These are phyloP conservation scores for Cutaneotrichosporon cavernicola DNA, from an alignment of 1,284 basidiomycete genomes.

Conservation along the genomic window DNA sequence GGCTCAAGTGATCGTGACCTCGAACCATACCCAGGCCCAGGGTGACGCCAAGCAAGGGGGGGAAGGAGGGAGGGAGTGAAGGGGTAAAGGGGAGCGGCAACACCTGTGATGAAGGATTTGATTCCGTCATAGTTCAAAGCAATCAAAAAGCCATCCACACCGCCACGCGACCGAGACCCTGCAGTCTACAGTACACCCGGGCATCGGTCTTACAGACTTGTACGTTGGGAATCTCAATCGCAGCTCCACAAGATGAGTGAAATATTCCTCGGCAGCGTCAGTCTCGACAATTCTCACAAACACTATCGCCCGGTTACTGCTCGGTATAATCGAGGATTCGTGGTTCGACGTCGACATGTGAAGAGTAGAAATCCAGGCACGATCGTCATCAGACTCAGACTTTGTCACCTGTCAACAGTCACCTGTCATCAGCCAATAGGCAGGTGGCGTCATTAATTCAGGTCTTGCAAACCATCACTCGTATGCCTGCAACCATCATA, in stretches of 20 bases:
- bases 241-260: background rate
- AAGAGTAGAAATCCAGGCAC: background rate
- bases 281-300: background rate
- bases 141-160: no score
- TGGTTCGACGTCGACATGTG: background rate
- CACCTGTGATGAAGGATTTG: no score
- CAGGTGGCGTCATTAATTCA: background rate
- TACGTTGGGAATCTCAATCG: no score
- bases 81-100: no score
- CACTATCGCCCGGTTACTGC: background rate
- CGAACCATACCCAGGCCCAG: no score
- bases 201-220: no score
- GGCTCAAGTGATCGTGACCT: background rate
- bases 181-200: no score
- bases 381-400: background rate
- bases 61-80: background rate
- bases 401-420: background rate
- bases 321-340: background rate
- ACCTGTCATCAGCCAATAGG: background rate
- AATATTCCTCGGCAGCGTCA: background rate
- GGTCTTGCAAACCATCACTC: background rate
- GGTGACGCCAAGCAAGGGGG: background rate
- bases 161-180: no score
- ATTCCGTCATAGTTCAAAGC: no score
- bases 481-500: background rate